phyloP scores from a whole-genome alignment of 495 filamentous ascomycete species.

The Penicillium silybi region DNA sequence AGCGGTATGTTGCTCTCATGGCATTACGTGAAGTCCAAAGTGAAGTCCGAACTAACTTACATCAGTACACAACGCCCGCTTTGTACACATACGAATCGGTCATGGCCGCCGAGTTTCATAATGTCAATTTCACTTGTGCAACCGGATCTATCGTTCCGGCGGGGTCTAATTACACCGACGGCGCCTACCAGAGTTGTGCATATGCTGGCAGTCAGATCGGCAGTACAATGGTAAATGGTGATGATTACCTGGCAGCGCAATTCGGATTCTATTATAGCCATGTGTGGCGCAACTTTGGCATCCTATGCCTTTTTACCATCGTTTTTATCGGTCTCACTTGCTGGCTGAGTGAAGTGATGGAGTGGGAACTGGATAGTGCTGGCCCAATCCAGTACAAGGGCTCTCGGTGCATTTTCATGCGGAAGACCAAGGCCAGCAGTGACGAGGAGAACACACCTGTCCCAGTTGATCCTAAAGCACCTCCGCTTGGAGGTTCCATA shows the following conservation, averaged over 20 bases:
- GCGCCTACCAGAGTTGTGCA: slow-evolving; percentile 56
- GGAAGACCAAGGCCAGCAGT: slow-evolving; percentile 33
- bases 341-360: slow-evolving; percentile 56
- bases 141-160: slow-evolving; percentile 54
- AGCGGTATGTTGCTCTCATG: slow-evolving; percentile 17
- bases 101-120: slow-evolving; percentile 54
- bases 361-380: slow-evolving; percentile 56
- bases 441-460: slow-evolving; percentile 48
- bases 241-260: slow-evolving; percentile 47
- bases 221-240: slow-evolving; percentile 46
- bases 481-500: slow-evolving; percentile 9
- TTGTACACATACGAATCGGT: slow-evolving; percentile 65
- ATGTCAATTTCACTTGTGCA: slow-evolving; percentile 41
- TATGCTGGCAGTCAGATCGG: slow-evolving; percentile 50
- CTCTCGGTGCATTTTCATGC: slow-evolving; percentile 46
- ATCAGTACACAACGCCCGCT: slow-evolving; percentile 58
- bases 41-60: background rate
- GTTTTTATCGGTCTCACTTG: slow-evolving; percentile 52
- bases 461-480: slow-evolving; percentile 12
- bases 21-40: background rate
- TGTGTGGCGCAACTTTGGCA: slow-evolving; percentile 63
- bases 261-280: slow-evolving; percentile 53
- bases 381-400: slow-evolving; percentile 52
- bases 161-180: slow-evolving; percentile 48
- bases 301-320: slow-evolving; percentile 58